Base-by-base conservation (phyloP, 202 grass and related monocot species). In the Setaria viridis region DNA sequence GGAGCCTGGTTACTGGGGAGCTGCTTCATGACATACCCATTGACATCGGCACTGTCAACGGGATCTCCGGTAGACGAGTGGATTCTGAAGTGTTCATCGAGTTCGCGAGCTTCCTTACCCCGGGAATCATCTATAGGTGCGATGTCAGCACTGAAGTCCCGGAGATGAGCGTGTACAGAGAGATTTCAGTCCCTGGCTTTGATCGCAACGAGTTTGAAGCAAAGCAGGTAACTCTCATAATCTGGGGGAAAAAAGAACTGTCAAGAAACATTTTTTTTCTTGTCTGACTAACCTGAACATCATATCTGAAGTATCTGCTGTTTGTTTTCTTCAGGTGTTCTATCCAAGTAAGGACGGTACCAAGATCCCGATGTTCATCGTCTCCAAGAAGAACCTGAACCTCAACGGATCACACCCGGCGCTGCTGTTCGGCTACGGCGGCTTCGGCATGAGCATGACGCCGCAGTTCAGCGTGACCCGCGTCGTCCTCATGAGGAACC, bases 41-140 rank as follows among this genome's bases (percentile, higher is more conserved):
- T 9, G 95, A 95, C 85, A 92, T 98, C 55, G 95, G 95, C 74
- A 92, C 88, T 12, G 86, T 98, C 78, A 95, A 77, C 65, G 86
- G 91, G 70, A 88, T 95, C 29, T 77, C 91, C 35, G 91, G 89
- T 14, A 86, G 91, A 2, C 90, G 93, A 21, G 67, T 42, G 20
- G 91, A 98, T 25, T 91, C 78, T 41, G 88, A 89, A 65, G 63
- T 92, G 83, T 98, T 98, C 91, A 66, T 98, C 84, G 78, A 91
- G 60, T 98, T 98, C n/a, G 84, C 95, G 19, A 94, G 95, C 77
- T 98, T 95, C 78, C 89, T 98, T 55, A 92, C 95, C 30, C 91
- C 95, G 0, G 95, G 95, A 20, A 95, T 95, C 68, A 86, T 95
- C 33, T 98, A 94, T 25, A 70, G 82, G 76, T 95, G 95, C 7